phyloP scores from a whole-genome alignment of 495 filamentous ascomycete genomes.

The Schizothecium vesticola region DNA sequence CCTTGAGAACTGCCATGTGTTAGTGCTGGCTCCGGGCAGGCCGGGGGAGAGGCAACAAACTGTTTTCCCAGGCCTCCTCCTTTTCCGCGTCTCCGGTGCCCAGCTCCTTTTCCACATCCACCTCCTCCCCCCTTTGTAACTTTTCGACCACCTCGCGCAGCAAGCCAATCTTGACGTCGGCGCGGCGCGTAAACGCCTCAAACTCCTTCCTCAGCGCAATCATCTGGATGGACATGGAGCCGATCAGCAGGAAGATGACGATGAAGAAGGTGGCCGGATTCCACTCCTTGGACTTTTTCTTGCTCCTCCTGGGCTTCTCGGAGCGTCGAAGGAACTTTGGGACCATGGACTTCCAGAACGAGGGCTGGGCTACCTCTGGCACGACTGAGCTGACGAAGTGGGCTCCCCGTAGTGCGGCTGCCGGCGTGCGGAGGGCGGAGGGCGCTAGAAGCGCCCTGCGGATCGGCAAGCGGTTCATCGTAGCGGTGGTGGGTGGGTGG shows the following conservation, averaged over 20 bases:
- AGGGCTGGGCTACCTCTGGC: conserved; percentile 57
- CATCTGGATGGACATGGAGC: conserved; percentile 90
- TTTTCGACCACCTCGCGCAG: conserved; percentile 78
- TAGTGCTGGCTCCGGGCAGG: background rate
- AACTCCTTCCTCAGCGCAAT: conserved; percentile 74
- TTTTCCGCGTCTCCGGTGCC: conserved; percentile 71
- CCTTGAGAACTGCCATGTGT: conserved; percentile 56
- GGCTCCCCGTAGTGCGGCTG: background rate
- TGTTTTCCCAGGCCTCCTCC: conserved; percentile 86
- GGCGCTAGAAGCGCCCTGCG: conserved; percentile 7
- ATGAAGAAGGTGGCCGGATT: conserved; percentile 94
- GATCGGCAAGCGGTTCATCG: conserved; percentile 11
- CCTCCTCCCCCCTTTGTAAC: conserved; percentile 77
- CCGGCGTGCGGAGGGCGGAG: background rate
- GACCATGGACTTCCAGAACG: conserved; percentile 68
- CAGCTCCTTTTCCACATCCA: conserved; percentile 79
- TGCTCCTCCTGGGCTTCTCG: conserved; percentile 11
- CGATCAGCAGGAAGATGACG: conserved; percentile 82
- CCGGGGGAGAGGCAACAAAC: conserved; percentile 36
- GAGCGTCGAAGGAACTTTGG: conserved; percentile 40
- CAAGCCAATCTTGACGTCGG: conserved; percentile 71
- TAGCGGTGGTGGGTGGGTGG: background rate
- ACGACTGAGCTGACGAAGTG: conserved; percentile 26
- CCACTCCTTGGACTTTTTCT: conserved; percentile 62
- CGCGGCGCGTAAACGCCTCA: conserved; percentile 61